Base-by-base conservation (phyloP, 176 grass and related monocot genomes). In the Triticum monococcum region DNA sequence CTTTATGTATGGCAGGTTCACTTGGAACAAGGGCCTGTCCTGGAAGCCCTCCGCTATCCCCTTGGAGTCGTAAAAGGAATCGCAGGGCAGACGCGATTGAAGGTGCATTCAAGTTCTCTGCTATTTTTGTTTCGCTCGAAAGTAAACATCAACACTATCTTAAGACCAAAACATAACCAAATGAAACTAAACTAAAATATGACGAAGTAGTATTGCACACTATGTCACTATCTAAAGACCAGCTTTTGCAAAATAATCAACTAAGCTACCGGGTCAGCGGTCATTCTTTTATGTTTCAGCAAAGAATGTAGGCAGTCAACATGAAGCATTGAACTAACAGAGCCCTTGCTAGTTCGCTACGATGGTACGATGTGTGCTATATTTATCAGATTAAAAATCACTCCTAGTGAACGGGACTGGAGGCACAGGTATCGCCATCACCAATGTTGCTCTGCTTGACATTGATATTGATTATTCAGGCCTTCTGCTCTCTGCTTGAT, bases 51-150 rank as follows among this genome's bases (percentile, higher is more conserved):
- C n/a, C 79, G 43, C 7, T 94, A 94, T 89, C 97, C 94, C 12
- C 88, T 99, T 69, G 97, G 97, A 9, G 80, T 94, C 45, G 97
- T 99, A 33, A 92, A 92, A 89, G 97, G 97, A 85, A 99, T 99
- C 77, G 97, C 97, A 60, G 97, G 97, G 37, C 97, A 99, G 69
- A 99, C 94, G 3, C 48, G 97, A 81, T 85, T 99, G 71, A 99
- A 96, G 93, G 96, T 98, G 79, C 83, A 52, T 41, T 31, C 37
- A 4, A 31, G 23, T 87, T 59, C 64, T 74, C 75, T 48, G 22
- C 3, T 79, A 16, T 71, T 77, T 36, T 59, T 43, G 31, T 37
- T 24, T 22, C 6, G 5, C 17, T 20, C 0, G 7, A 57, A 75
- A 52, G 22, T 28, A 35, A 75, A 81, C 9, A 62, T 0, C 16